phyloP scores from a whole-genome alignment of 352 stramenopile species.

The Phytopythium kandeliae region DNA sequence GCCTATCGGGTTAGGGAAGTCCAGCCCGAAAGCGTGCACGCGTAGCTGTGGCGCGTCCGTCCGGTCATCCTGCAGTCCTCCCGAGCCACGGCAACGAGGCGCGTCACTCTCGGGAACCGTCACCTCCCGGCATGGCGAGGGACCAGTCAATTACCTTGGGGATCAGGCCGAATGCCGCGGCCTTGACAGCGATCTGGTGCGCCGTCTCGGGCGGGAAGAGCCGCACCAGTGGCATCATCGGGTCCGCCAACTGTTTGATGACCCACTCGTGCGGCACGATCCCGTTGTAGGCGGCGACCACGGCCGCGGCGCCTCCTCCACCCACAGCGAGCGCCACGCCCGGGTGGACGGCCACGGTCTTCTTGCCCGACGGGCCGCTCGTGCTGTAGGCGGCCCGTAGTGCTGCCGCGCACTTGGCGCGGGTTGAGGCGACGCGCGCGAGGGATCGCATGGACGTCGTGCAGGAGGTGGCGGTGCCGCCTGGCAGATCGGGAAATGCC shows the following conservation, averaged over 20 bases:
- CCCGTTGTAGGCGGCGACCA: conserved; percentile 55
- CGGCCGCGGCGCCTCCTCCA: conserved; percentile 44
- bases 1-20: conserved; percentile 91
- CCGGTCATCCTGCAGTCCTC: conserved; percentile 24
- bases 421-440: conserved; percentile 1
- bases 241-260: conserved; percentile 61
- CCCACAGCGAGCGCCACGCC: conserved; percentile 32
- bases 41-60: conserved; percentile 47
- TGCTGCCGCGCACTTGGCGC: conserved; percentile 1
- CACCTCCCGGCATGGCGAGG: no score
- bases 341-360: conserved; percentile 13
- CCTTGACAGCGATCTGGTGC: conserved; percentile 81
- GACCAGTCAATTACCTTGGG: conserved; percentile 30
- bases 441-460: conserved; percentile 1
- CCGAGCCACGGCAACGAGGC: neutral
- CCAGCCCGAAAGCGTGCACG: conserved; percentile 50
- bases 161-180: conserved; percentile 59
- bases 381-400: conserved; percentile 13
- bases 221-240: conserved; percentile 76
- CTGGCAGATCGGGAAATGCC: no score
- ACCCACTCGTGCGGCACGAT: conserved; percentile 73
- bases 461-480: neutral
- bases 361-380: neutral
- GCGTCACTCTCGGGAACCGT: no score
- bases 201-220: conserved; percentile 83